phyloP scores from a whole-genome alignment of 2,329 filamentous ascomycete species.

The Fusarium albosuccineum region DNA sequence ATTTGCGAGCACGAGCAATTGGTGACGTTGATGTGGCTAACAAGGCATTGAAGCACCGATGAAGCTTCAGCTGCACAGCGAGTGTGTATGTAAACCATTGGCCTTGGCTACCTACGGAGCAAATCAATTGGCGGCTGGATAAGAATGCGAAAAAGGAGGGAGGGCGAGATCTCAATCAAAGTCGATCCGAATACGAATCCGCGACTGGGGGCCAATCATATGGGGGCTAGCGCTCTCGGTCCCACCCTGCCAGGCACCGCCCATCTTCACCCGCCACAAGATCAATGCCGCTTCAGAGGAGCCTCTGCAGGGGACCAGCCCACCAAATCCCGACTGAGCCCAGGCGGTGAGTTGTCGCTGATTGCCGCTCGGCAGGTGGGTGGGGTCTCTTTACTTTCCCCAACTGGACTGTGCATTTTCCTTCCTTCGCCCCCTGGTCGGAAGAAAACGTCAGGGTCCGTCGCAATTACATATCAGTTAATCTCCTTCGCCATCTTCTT shows the following conservation, averaged over 20 bases:
- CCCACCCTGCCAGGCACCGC: conserved; percentile 34
- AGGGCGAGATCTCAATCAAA: conserved; percentile 31
- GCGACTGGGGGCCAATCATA: conserved; percentile 26
- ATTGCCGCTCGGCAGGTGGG: conserved; percentile 22
- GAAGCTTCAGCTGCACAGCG: background rate
- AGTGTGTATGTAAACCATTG: conserved; percentile 23
- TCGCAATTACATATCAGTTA: conserved; percentile 51
- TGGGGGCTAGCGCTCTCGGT: background rate
- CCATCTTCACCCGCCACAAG: conserved; percentile 10
- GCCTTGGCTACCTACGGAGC: background rate
- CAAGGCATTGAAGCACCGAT: conserved; percentile 1
- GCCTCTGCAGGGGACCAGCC: conserved; percentile 8
- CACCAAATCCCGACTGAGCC: conserved; percentile 17
- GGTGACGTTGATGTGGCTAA: background rate
- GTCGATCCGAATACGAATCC: conserved; percentile 44
- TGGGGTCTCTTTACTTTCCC: conserved; percentile 26
- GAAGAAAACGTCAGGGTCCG: conserved; percentile 43
- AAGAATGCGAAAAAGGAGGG: conserved; percentile 43
- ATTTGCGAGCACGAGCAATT: conserved; percentile 16
- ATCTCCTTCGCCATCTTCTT: conserved; percentile 46
- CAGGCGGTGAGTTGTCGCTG: conserved; percentile 38
- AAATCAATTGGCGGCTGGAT: conserved; percentile 26
- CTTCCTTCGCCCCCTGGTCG: conserved; percentile 31
- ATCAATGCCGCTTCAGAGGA: background rate
- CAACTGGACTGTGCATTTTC: conserved; percentile 12